These are phyloP conservation scores for Cunninghamia lanceolata DNA, from an alignment of 75 land plant genomes.

Conservation along the genomic window DNA sequence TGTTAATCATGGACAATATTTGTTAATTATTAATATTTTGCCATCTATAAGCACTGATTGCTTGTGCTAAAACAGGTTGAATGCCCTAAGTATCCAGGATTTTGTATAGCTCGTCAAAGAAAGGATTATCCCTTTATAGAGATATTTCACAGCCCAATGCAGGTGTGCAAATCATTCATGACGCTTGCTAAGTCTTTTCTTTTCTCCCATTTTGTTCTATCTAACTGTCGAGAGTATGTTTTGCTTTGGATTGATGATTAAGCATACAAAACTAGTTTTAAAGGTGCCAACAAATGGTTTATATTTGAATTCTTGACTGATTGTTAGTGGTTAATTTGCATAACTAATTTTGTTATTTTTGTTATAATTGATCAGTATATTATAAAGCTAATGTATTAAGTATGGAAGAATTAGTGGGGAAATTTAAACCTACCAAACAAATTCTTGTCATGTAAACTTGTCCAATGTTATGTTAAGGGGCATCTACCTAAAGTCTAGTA, in stretches of 20 bases:
- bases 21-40: neutral
- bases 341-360: neutral
- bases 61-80: slow-evolving; percentile 54
- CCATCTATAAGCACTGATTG: neutral
- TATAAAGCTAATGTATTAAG: neutral
- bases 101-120: slow-evolving; percentile 70
- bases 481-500: neutral
- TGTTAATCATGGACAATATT: neutral
- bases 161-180: slow-evolving; percentile 27
- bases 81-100: slow-evolving; percentile 90
- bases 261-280: neutral
- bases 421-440: neutral
- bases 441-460: neutral
- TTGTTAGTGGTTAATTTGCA: neutral
- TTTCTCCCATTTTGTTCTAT: neutral
- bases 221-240: neutral
- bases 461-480: neutral
- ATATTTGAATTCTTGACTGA: neutral
- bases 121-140: slow-evolving; percentile 85
- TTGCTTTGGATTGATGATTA: neutral
- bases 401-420: neutral
- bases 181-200: neutral
- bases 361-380: neutral
- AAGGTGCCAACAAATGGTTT: neutral
- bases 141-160: slow-evolving; percentile 75